phyloP scores from a whole-genome alignment of 2,329 filamentous ascomycete species.

The Colletotrichum tabaci region DNA sequence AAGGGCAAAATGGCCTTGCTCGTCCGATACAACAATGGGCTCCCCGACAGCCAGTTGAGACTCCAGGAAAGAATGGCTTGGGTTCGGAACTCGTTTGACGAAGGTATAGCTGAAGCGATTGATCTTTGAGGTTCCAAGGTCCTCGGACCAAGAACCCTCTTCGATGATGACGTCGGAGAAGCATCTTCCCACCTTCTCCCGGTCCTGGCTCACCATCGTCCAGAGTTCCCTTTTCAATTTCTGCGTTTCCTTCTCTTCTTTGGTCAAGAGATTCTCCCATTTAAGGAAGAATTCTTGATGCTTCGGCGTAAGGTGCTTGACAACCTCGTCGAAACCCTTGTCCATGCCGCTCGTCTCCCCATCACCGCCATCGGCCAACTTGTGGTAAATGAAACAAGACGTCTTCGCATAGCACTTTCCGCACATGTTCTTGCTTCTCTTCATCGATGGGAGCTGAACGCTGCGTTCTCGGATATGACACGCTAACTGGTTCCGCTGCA shows the following conservation, averaged over 20 bases:
- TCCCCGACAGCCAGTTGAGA: slow-evolving; percentile 91
- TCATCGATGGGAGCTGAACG: slow-evolving; percentile 86
- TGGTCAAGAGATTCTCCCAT: slow-evolving; percentile 94
- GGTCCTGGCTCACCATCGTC: slow-evolving; percentile 93
- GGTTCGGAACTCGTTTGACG: slow-evolving; percentile 73
- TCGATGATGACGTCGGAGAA: slow-evolving; percentile 91
- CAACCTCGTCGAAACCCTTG: slow-evolving; percentile 85
- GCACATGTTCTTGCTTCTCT: slow-evolving; percentile 86
- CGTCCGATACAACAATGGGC: slow-evolving; percentile 96
- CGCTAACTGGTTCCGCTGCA: slow-evolving; percentile 92
- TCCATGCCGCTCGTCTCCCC: slow-evolving; percentile 86
- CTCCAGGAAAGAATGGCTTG: slow-evolving; percentile 87
- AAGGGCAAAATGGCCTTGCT: slow-evolving; percentile 93
- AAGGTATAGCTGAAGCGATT: slow-evolving; percentile 93
- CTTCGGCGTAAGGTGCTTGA: slow-evolving; percentile 80
- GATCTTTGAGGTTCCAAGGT: slow-evolving; percentile 82
- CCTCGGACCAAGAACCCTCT: slow-evolving; percentile 80
- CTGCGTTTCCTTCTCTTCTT: slow-evolving; percentile 92
- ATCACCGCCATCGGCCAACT: slow-evolving; percentile 86
- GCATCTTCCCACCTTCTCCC: slow-evolving; percentile 90
- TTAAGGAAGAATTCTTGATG: slow-evolving; percentile 92
- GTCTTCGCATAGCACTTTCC: slow-evolving; percentile 91
- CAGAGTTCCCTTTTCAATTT: slow-evolving; percentile 92
- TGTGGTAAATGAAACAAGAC: slow-evolving; percentile 94
- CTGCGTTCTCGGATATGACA: slow-evolving; percentile 87